Base-by-base conservation (phyloP, 306 rosid species). In the Trifolium fragiferum region DNA sequence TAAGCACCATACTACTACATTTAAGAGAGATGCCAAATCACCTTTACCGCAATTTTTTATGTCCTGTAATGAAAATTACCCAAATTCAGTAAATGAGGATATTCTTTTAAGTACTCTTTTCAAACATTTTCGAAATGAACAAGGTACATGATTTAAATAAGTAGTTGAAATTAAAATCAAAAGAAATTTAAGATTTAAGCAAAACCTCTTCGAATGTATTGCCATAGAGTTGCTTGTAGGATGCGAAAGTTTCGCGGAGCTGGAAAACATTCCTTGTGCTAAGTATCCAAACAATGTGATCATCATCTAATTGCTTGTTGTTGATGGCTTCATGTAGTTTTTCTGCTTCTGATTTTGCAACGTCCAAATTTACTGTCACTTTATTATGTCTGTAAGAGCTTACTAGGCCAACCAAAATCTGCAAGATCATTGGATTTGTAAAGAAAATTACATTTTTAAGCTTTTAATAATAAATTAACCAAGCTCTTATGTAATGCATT, bases 261-360 rank as follows among this genome's bases (percentile, higher is more conserved):
- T 95, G 99, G 82, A 84, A 88, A 71, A 89, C 13, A 60, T 89
- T 95, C 80, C 99, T 86, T 18, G 97, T 92, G 90, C 95, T 69
- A 71, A 95, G 90, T 71, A 92, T 87, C 87, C 87, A 84, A 47
- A 89, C 41, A 53, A 92, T 57, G n/a, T 83, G 78, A 67, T 87
- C 88, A 72, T 83, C 80, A 40, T 90, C 94, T 60, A 92, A 71
- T 73, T 85, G 51, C 88, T 87, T 92, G 15, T 68, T 69, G 70
- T 63, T 62, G 81, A 95, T 77, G 32, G 92, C 96, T 75, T 84
- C 93, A 65, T 92, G 87, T 58, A 95, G 78, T 20, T 44, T 86
- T 58, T 76, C 75, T 57, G 98, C 93, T 76, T 92, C 99, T 9
- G 80, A 73, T 70, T 81, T 72, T 43, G 96, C 89, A 60, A 85